Evolutionary conservation across 2,329 filamentous ascomycete genomes (phyloP), one percentile per base, ranked within the genome.

Genomic region (Reticulascus tulasneorum): DNA sequence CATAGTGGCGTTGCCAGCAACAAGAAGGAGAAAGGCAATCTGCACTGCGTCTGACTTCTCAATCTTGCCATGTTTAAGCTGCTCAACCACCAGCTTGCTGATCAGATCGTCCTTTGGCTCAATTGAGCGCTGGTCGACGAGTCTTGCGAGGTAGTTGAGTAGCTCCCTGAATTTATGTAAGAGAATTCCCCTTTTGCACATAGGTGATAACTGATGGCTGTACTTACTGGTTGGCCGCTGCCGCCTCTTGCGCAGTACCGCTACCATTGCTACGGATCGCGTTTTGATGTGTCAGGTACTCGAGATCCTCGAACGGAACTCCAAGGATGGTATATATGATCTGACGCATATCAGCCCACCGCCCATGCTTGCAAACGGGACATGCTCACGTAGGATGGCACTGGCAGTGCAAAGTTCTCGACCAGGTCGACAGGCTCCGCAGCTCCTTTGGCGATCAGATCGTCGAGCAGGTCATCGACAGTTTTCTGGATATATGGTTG

Each of bases 1-100:
- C 63, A 73, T 68, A 1, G 71, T 72, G 0, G 69, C 71, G 23
- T 73, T 75, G 3, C 69, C 69, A 0, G 70, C 69, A 2, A 71
- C 68, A 2, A 74, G 59, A 6, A 73, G 54, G 7, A 74, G 50
- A 23, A 73, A 73, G 0, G 69, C 66, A 29, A 73, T 68, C 37
- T 70, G 66, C 1, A 71, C 55, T 2, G 61, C 59, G 24, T 69
- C 66, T 1, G 59, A 51, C 42, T 60, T 65, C 2, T 55, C 51
- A 11, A 67, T 58, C 21, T 59, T 54, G 0, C 64, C 64, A 1
- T 56, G 47, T 25, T 56, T 59, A 7, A 66, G 52, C 27, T 70
- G 64, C 24, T 69, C 60, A 2, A 54, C 55, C 16, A 59, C 60
- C 20, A 69, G 56, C 18, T 62, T 63, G 53, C 63, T 69, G 45